Percentiles rank a stretch among this genome's conserved stretches.
These are phyloP conservation scores for Monosporascus sp. DNA, from an alignment of 2,329 filamentous ascomycete species.

Conservation along the genomic window DNA sequence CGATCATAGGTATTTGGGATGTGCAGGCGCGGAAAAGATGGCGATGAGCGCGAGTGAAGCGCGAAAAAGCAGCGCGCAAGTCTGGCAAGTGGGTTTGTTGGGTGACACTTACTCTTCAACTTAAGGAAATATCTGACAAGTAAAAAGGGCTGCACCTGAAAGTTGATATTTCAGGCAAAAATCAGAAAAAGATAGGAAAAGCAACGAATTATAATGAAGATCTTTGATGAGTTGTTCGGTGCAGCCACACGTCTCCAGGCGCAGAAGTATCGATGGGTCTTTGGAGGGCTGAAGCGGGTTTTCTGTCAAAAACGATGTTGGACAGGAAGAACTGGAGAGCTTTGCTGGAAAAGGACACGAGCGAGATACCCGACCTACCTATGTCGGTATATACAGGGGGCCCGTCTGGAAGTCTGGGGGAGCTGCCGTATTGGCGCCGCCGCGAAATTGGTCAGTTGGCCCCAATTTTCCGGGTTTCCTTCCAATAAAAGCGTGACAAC, in stretches of 20 bases:
- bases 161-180: not conserved
- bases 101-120: not conserved
- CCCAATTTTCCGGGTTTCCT: slow-evolving; percentile 3
- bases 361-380: not conserved
- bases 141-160: not conserved
- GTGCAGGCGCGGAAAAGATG: not conserved
- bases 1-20: not conserved
- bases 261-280: no score
- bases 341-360: not conserved
- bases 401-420: slow-evolving; percentile 8
- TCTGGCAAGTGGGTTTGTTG: not conserved
- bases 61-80: not conserved
- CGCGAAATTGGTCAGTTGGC: slow-evolving; percentile 4
- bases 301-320: not conserved
- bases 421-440: slow-evolving; percentile 14
- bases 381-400: not conserved
- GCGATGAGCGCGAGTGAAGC: not conserved
- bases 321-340: not conserved
- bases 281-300: slow-evolving; percentile 1
- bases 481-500: slow-evolving; percentile 1
- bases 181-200: not conserved
- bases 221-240: not conserved
- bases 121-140: not conserved
- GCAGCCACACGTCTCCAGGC: no score
- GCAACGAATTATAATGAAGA: not conserved